Conservation (phyloP, 495 filamentous ascomycete species). For the Tetracladium setigerum region DNA sequence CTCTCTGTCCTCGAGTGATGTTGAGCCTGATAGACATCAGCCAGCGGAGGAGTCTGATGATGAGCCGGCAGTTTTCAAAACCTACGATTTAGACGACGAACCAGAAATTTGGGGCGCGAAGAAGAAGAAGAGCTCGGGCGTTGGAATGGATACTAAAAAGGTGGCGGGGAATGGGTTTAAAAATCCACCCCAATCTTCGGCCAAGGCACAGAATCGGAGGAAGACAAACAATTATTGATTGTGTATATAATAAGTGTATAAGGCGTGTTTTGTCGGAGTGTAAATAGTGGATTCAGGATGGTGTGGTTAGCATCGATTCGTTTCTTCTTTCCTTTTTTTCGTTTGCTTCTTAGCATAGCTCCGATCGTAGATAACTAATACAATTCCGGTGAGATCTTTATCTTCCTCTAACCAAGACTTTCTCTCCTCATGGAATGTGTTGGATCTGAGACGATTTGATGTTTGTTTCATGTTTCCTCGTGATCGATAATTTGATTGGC, state of each 20-base stretch:
- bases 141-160: conserved; percentile 1
- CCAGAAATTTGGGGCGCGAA: conserved; percentile 18
- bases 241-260: neutral
- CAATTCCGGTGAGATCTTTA: too few relatives aligned
- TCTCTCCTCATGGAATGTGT: too few relatives aligned
- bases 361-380: too few relatives aligned
- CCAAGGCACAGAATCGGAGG: conserved; percentile 12
- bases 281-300: conserved; percentile 1
- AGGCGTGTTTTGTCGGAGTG: too few relatives aligned
- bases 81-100: conserved; percentile 27
- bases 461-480: too few relatives aligned
- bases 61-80: conserved; percentile 35
- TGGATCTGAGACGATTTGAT: too few relatives aligned
- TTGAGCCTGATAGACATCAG: conserved; percentile 6
- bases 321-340: neutral
- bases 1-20: conserved; percentile 12
- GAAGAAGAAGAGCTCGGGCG: conserved; percentile 10
- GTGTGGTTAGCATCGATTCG: neutral
- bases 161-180: conserved; percentile 5
- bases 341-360: too few relatives aligned
- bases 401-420: too few relatives aligned
- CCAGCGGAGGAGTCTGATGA: conserved; percentile 35
- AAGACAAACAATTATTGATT: conserved; percentile 7
- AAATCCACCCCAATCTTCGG: conserved; percentile 8
- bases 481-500: too few relatives aligned